Conservation (phyloP, 768 basidiomycete genomes). For the Plicaturopsis crispa region DNA sequence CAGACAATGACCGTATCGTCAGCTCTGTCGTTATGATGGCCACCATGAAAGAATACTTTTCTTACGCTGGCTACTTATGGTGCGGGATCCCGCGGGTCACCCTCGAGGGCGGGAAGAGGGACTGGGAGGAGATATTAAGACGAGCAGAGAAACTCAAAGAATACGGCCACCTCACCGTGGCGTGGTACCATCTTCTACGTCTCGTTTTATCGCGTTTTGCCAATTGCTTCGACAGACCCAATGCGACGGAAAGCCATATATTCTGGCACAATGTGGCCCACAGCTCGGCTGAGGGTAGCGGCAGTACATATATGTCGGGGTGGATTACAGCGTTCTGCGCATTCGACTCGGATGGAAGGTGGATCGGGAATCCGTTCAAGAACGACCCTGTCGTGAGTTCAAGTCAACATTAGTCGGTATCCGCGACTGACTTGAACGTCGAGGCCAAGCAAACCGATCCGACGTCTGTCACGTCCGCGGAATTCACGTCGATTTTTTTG, state of each 20-base stretch:
- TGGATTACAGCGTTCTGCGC: conserved; percentile 13
- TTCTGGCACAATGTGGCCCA: conserved; percentile 12
- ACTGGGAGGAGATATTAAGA: conserved; percentile 14
- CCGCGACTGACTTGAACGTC: too few relatives aligned
- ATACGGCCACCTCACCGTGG: conserved; percentile 13
- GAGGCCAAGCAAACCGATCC: too few relatives aligned
- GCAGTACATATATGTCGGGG: conserved; percentile 5
- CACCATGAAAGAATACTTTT: conserved; percentile 14
- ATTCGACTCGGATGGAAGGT: conserved; percentile 9
- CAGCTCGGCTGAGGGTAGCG: conserved; percentile 5
- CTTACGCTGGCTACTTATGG: conserved; percentile 3
- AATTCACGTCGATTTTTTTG: too few relatives aligned
- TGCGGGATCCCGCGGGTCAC: conserved; percentile 20
- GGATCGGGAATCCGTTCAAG: conserved; percentile 7
- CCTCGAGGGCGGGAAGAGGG: conserved; percentile 13
- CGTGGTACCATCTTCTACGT: conserved; percentile 18
- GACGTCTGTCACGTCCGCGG: too few relatives aligned
- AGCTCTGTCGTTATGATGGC: conserved; percentile 21
- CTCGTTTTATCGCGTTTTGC: conserved; percentile 21
- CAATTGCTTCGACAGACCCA: conserved; percentile 16
- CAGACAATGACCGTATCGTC: conserved; percentile 16
- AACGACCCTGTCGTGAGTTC: too few relatives aligned
- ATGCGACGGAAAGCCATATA: conserved; percentile 6
- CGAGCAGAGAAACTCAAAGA: conserved; percentile 13
- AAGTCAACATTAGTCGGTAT: too few relatives aligned